Percentiles rank a stretch among this genome's conserved stretches.
phyloP scores from a whole-genome alignment of 2,329 filamentous ascomycete genomes.

The Penicillium aurantiogriseum region DNA sequence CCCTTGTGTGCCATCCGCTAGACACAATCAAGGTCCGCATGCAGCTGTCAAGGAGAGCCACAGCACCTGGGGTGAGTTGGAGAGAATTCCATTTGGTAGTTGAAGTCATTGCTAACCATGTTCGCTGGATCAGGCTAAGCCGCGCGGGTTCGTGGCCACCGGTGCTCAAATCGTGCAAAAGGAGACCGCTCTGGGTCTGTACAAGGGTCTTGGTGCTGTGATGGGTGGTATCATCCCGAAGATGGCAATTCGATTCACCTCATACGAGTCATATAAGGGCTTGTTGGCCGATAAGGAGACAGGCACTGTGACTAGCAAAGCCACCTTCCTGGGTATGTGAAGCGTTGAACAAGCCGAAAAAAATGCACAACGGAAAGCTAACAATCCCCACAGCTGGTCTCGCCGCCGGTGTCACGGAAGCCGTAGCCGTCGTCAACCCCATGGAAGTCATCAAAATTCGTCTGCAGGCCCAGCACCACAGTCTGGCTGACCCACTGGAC shows the following conservation, averaged over 20 bases:
- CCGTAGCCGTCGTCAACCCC: constrained; percentile 90
- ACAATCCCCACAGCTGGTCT: constrained; percentile 66
- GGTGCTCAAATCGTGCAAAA: constrained; percentile 81
- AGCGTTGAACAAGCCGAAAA: neutral
- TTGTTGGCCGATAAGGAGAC: constrained; percentile 67
- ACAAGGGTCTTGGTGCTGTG: constrained; percentile 97
- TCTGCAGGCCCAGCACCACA: constrained; percentile 96
- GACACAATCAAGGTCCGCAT: constrained; percentile 99
- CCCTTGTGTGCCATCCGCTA: constrained; percentile 92
- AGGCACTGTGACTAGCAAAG: constrained; percentile 66
- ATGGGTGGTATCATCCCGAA: constrained; percentile 96
- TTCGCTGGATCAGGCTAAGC: constrained; percentile 54
- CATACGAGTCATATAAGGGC: constrained; percentile 94
- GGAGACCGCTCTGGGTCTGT: constrained; percentile 88
- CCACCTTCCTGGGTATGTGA: constrained; percentile 66
- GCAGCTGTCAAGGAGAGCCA: constrained; percentile 88
- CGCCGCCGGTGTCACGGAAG: constrained; percentile 90
- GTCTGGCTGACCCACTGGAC: constrained; percentile 94
- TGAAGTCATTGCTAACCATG: constrained; percentile 12
- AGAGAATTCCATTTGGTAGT: neutral
- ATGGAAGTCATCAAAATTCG: constrained; percentile 99
- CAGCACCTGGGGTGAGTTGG: constrained; percentile 68
- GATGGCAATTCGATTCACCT: constrained; percentile 99
- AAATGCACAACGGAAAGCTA: neutral
- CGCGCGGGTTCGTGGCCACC: constrained; percentile 83